Evolutionary conservation across 805 yeast genomes (phyloP).

Genomic region (Lipomyces starkeyi): DNA sequence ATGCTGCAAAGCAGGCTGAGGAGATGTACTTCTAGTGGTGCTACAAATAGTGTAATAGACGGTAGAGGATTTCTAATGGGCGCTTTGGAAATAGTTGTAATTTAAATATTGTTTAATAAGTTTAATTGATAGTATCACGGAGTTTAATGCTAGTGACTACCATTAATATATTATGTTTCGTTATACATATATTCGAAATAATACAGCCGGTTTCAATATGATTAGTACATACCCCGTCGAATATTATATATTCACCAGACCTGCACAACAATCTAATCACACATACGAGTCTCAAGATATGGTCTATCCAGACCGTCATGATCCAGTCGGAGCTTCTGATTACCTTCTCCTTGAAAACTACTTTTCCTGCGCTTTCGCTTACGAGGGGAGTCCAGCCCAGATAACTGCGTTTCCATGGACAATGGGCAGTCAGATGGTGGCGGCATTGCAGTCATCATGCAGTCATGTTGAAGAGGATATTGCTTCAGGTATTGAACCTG

Average conservation of each 20-base stretch:
- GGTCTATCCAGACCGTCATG: background rate
- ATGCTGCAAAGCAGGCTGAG: background rate
- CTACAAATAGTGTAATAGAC: background rate
- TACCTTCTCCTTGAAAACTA: background rate
- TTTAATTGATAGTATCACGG: background rate
- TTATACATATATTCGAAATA: background rate
- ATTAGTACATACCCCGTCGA: background rate
- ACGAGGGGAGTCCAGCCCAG: background rate
- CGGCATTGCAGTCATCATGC: background rate
- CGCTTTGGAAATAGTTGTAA: background rate
- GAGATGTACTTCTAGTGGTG: background rate
- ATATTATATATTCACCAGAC: background rate
- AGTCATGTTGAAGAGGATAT: background rate
- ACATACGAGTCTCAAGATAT: background rate
- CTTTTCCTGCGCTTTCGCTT: background rate
- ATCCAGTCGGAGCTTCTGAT: background rate
- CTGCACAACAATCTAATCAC: background rate
- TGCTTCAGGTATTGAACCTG: background rate
- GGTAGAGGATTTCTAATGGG: background rate
- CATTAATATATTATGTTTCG: background rate
- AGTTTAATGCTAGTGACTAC: background rate
- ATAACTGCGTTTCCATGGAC: background rate
- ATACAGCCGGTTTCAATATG: background rate
- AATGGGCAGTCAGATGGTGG: conserved; percentile 1
- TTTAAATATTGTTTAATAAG: background rate